These are phyloP conservation scores for Colletotrichum tropicale DNA, from an alignment of 2,329 filamentous ascomycete genomes.

Conservation along the genomic window DNA sequence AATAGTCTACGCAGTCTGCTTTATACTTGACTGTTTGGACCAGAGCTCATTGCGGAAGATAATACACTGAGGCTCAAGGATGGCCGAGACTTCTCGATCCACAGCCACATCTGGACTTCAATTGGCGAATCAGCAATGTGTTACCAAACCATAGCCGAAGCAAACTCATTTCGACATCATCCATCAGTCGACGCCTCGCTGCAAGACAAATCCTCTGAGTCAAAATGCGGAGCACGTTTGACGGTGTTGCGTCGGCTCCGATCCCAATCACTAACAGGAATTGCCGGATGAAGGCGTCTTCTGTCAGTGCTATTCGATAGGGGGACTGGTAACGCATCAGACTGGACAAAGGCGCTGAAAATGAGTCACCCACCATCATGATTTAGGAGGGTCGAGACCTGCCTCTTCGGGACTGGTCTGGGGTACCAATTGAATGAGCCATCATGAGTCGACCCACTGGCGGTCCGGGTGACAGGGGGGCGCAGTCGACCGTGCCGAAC, in stretches of 20 bases:
- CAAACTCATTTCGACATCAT: neutral
- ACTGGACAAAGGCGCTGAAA: neutral
- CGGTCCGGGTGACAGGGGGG: neutral
- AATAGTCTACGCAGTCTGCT: accelerated
- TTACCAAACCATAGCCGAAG: neutral
- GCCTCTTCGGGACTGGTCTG: conserved; percentile 1
- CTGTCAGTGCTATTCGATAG: neutral
- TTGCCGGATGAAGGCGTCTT: neutral
- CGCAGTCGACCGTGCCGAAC: neutral
- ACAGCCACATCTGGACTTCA: neutral
- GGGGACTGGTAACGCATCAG: too few species aligned
- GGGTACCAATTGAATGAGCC: conserved; percentile 10
- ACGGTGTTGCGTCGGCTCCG: neutral
- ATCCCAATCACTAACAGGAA: neutral
- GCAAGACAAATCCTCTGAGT: neutral
- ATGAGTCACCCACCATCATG: neutral
- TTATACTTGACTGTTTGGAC: neutral
- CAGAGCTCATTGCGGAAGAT: neutral
- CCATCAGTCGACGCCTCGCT: neutral
- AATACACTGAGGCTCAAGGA: neutral
- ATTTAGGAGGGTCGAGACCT: neutral
- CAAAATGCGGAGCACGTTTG: neutral
- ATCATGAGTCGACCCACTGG: neutral
- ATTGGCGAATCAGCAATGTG: neutral
- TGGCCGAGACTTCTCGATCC: neutral